These are phyloP conservation scores for Phytophthora aleatoria DNA, from an alignment of 352 stramenopile genomes.

Conservation along the genomic window DNA sequence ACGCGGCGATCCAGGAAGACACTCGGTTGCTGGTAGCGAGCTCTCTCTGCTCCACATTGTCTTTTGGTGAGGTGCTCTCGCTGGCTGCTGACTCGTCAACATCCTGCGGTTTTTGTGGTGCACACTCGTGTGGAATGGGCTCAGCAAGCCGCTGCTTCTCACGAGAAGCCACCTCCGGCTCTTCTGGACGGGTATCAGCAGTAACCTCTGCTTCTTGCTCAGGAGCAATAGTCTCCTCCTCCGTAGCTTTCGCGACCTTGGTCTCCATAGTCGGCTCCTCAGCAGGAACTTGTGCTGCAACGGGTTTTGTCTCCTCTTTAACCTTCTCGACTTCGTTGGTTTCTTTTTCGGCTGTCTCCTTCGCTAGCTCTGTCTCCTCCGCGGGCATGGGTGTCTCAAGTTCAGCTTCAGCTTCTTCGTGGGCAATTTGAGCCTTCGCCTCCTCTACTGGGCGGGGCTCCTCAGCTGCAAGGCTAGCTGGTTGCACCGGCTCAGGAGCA, in stretches of 20 bases:
- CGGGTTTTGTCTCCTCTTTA: slow-evolving; percentile 4
- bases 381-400: slow-evolving; percentile 10
- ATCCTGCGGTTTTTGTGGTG: slow-evolving; percentile 3
- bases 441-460: slow-evolving; percentile 13
- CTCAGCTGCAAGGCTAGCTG: slow-evolving; percentile 9
- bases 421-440: slow-evolving; percentile 1
- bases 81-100: background rate
- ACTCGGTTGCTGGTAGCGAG: slow-evolving; percentile 8
- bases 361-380: slow-evolving; percentile 3
- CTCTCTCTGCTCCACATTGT: slow-evolving; percentile 10
- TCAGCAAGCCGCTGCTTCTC: slow-evolving; percentile 11
- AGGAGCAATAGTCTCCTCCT: slow-evolving; percentile 1
- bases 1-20: slow-evolving; percentile 28
- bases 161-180: background rate
- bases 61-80: background rate
- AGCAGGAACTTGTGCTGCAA: slow-evolving; percentile 3
- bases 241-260: slow-evolving; percentile 1
- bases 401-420: slow-evolving; percentile 22
- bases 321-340: slow-evolving; percentile 3
- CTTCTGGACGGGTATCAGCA: too few species aligned
- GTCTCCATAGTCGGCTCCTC: slow-evolving; percentile 1
- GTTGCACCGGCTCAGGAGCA: slow-evolving; percentile 8
- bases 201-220: background rate
- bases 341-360: slow-evolving; percentile 14
- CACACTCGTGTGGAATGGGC: slow-evolving; percentile 11